Base-by-base conservation (phyloP, 306 rosid genomes). In the Cicer chorassanicum region DNA sequence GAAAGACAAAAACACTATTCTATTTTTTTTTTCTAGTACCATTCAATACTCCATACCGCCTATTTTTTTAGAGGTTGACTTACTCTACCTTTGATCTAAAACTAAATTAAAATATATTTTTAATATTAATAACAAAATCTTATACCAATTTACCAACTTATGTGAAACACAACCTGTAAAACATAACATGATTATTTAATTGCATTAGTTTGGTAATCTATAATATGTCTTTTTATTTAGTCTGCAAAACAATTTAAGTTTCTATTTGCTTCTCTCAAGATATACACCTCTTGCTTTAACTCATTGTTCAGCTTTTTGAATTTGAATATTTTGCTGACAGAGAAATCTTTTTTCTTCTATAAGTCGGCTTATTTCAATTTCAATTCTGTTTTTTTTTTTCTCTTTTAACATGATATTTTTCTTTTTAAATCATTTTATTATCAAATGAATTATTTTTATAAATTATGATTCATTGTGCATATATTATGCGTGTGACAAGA, bases 261-360 rank as follows among this genome's bases (percentile, higher is more conserved):
- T 62, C 53, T 78, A 2, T 24, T 24, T 24, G 34, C 34, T 24
- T 24, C 34, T 79, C 84, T 81, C 73, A 54, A 34, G 13, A 24
- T 34, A 6, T 85, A 87, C 56, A 75, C 43, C 71, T 85, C 83
- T 72, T 77, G 74, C 83, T 64, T 85, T 56, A 85, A 66, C 41
- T 81, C 72, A 0, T 72, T 67, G 10, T 68, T 81, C 78, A 78
- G 82, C 62, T 55, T 78, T 78, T 82, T 78, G 10, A 78, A 68
- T 39, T 39, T 67, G 63, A 10, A 78, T 49, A 42, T 24, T 45
- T 4, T 0, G 1, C 36, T n/a, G 75, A 70, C 6, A 7, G 14
- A 87, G 78, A 70, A 77, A 56, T 62, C 21, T 71, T 70, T 78
- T 87, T 87, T 85, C 84, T 72, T 49, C 81, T 79, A 49, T 72